Conservation (phyloP, 83 land plant species). For the Larix sibirica region DNA sequence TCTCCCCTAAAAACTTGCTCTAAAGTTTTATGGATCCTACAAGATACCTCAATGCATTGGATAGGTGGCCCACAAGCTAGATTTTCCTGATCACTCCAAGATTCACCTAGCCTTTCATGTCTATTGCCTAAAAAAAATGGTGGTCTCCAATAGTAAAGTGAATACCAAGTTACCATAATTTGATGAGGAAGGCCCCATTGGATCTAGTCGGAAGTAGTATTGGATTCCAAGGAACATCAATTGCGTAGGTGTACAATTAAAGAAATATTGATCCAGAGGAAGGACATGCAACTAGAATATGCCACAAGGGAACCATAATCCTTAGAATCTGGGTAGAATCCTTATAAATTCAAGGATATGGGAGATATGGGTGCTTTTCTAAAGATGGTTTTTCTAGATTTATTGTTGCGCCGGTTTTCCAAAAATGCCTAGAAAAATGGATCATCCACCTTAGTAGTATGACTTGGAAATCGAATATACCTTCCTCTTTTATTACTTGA, state of each 20-base stretch:
- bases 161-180: background rate
- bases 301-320: background rate
- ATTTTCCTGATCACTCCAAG: background rate
- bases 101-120: background rate
- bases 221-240: too few species aligned
- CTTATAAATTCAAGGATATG: background rate
- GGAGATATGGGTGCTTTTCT: background rate
- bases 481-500: too few species aligned
- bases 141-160: too few species aligned
- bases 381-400: background rate
- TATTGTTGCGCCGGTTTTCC: background rate
- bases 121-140: background rate
- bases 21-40: background rate
- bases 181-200: background rate
- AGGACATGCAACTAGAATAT: too few species aligned
- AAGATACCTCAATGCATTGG: background rate
- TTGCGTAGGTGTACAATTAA: too few species aligned
- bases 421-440: too few species aligned
- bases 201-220: too few species aligned
- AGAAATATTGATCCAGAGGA: too few species aligned
- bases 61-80: background rate
- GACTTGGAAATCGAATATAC: too few species aligned
- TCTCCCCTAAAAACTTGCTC: background rate
- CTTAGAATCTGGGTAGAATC: background rate
- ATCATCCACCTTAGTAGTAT: too few species aligned